Evolutionary conservation across 1,284 basidiomycete species (phyloP), one percentile per base, ranked within the genome.

Genomic region (Flammula alnicola): DNA sequence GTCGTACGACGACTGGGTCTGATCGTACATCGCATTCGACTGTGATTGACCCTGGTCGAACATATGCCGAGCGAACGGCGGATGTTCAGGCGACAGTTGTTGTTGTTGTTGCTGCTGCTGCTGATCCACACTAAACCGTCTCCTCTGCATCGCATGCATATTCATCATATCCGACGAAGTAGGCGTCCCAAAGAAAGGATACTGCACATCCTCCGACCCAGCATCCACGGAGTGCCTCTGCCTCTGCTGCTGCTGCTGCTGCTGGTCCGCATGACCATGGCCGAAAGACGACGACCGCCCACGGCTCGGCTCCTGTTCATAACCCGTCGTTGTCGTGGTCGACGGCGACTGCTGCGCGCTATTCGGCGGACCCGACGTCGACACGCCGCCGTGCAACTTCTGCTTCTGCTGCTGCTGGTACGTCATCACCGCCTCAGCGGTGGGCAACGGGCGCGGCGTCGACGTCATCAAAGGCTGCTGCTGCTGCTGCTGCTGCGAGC

Each of bases 221-320:
- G 16, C 26, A 12, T 30, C 33, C n/a, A n/a, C n/a, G n/a, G 12
- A n/a, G 20, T 20, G 36, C 19, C 20, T 4, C 22, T 38, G 36
- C 1, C 17, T 20, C 41, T 49, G 51, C 9, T 19, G 17, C 10
- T 39, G 42, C 16, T 39, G 32, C 8, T 37, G 39, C 22, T 45
- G 47, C 31, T 48, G 51, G 23, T 54, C 43, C 26, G 44, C 2
- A 19, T 44, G 46, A 14, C 35, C 20, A 27, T 40, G 44, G 19
- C 37, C 49, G 36, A 60, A 45, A 5, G 59, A 61, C 8, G 58
- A 59, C 35, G 62, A 62, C 11, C 62, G 51, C 16, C 61, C 59
- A 6, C 59, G 56, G 23, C 53, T 53, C 27, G 35, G 33, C 22
- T 56, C 51, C 11, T 46, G 38, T n/a, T 48, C 44, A 42, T 51